Evolutionary conservation across 768 basidiomycete genomes (phyloP).

Genomic region (Kwoniella botswanensis): DNA sequence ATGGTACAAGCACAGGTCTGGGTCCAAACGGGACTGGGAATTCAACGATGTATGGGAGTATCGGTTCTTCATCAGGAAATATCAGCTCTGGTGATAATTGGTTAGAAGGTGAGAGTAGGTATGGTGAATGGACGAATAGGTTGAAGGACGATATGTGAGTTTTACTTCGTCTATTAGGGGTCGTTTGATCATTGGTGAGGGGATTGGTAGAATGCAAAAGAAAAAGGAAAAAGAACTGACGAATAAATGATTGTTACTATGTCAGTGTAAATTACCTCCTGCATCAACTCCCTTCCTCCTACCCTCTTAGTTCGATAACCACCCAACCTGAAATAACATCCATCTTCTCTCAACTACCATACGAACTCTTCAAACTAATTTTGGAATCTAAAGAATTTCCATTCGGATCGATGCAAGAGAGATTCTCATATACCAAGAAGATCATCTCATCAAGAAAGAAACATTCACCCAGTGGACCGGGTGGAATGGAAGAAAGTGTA

Average conservation of each 20-base stretch:
- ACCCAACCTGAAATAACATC: constrained; percentile 31
- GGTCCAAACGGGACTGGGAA: constrained; percentile 1
- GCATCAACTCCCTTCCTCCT: background rate
- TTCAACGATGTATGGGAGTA: constrained; percentile 2
- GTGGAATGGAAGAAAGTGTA: constrained; percentile 69
- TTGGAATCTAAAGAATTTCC: constrained; percentile 45
- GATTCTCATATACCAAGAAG: constrained; percentile 91
- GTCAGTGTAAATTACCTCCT: constrained; percentile 39
- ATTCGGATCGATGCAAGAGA: constrained; percentile 75
- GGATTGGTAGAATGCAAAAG: background rate
- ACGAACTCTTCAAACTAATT: constrained; percentile 63
- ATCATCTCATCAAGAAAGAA: constrained; percentile 81
- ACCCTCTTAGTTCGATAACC: constrained; percentile 20
- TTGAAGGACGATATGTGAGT: constrained; percentile 51
- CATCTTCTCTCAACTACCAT: constrained; percentile 75
- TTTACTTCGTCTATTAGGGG: background rate
- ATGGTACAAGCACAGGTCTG: background rate
- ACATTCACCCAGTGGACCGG: constrained; percentile 13
- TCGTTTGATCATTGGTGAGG: background rate
- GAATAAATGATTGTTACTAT: constrained; percentile 1
- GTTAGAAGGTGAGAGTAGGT: constrained; percentile 9
- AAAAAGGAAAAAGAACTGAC: background rate
- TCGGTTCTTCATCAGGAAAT: background rate
- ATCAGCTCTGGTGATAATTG: background rate
- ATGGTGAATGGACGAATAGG: constrained; percentile 43